phyloP scores from a whole-genome alignment of 148 eudicot species.

The Silene uniflora region DNA sequence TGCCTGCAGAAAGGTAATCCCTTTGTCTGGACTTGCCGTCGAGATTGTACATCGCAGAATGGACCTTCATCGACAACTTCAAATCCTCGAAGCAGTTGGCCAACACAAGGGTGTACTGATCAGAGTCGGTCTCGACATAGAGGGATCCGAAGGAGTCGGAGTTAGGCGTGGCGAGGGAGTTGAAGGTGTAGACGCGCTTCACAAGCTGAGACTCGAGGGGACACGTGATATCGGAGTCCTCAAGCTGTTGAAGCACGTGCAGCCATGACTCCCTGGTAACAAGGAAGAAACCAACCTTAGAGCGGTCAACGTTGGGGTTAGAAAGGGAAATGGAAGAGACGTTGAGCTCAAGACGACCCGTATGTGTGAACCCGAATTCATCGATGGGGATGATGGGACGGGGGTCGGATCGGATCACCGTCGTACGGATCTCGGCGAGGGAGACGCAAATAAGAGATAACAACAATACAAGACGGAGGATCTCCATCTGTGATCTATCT shows the following conservation, averaged over 20 bases:
- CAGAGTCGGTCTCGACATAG: conserved; percentile 36
- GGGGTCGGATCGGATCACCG: conserved; percentile 49
- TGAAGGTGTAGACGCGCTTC: conserved; percentile 42
- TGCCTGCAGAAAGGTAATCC: conserved; percentile 70
- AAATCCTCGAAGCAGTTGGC: conserved; percentile 50
- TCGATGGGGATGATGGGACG: conserved; percentile 67
- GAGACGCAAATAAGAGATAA: conserved; percentile 25
- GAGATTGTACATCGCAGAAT: conserved; percentile 60
- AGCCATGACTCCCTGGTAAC: conserved; percentile 52
- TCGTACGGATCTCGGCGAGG: conserved; percentile 51
- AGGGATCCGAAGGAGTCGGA: conserved; percentile 18
- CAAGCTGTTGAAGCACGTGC: conserved; percentile 57
- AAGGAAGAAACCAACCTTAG: conserved; percentile 70
- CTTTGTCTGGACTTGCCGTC: conserved; percentile 37
- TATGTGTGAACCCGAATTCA: conserved; percentile 79
- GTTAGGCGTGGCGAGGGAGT: conserved; percentile 15
- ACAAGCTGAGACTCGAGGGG: conserved; percentile 45
- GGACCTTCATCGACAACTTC: conserved; percentile 46
- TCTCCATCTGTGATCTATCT: conserved; percentile 27
- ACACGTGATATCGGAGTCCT: conserved; percentile 44
- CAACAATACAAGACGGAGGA: neutral
- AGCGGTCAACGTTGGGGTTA: conserved; percentile 27
- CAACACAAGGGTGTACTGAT: conserved; percentile 64
- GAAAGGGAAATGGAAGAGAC: conserved; percentile 44
- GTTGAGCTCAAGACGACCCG: conserved; percentile 63